These are phyloP conservation scores for Fusarium succisae DNA, from an alignment of 2,329 filamentous ascomycete genomes.

Conservation along the genomic window DNA sequence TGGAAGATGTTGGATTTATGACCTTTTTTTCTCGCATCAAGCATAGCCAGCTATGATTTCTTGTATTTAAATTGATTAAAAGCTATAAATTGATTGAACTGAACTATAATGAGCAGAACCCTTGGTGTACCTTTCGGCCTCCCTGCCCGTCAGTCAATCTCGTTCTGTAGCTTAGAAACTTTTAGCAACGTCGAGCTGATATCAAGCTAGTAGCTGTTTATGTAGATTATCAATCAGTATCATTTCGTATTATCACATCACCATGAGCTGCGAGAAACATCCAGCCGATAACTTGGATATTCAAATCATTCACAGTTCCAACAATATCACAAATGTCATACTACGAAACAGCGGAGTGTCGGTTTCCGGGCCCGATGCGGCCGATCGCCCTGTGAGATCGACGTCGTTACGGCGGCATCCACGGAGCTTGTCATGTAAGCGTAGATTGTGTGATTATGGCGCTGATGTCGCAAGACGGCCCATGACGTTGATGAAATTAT, in stretches of 20 bases:
- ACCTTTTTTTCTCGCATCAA: conserved; percentile 11
- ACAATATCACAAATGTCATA: neutral
- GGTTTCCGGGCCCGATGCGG: conserved; percentile 19
- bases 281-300: neutral
- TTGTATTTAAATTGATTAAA: conserved; percentile 11
- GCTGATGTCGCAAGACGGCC: conserved; percentile 32
- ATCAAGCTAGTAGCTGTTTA: neutral
- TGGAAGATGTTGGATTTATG: conserved; percentile 14
- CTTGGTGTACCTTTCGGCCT: neutral
- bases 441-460: conserved; percentile 44
- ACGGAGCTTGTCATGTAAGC: conserved; percentile 5
- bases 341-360: conserved; percentile 21
- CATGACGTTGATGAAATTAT: conserved; percentile 28
- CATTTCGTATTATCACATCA: neutral
- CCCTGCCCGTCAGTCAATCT: neutral
- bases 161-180: neutral
- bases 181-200: neutral
- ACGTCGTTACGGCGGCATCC: neutral
- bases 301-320: neutral
- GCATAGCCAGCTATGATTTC: conserved; percentile 31
- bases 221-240: conserved; percentile 1
- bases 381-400: conserved; percentile 31
- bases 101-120: neutral
- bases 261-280: neutral
- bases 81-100: neutral